Base-by-base conservation (phyloP, 495 filamentous ascomycete species). In the Jackrogersella multiformis region DNA sequence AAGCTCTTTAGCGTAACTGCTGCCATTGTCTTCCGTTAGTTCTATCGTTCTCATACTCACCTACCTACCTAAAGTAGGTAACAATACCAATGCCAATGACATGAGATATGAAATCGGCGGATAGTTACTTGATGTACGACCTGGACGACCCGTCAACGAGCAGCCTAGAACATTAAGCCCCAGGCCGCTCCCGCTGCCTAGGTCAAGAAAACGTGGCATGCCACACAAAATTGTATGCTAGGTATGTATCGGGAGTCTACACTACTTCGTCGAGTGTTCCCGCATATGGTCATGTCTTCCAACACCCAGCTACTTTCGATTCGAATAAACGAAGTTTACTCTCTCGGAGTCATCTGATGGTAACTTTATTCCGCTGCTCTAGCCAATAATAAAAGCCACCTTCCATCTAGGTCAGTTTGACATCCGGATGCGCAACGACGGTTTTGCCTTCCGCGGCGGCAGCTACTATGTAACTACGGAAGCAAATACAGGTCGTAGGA, bases 321-420 rank as follows among this genome's bases (percentile, higher is more conserved):
- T 2, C 15, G 16, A 30, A 18, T 10, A n/a, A n/a, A n/a, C n/a
- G n/a, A n/a, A n/a, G 2, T 49, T 32, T 32, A 9, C 45, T 48
- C 15, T 52, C 49, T 41, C n/a, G 16, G 56, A 21, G 56, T 53
- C 52, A 58, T 42, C 54, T 30, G 42, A 66, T 54, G 46, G 41
- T 24, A 52, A 56, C 24, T 55, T 36, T 57, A 35, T 44, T 49
- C 39, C 64, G 23, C 23, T 35, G 48, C 20, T 56, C 51, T 12
- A 56, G 34, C 62, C 62, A 70, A 58, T 61, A 26, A 39, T 56
- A 35, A 28, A 61, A 41, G 67, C 52, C 58, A 62, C 57, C 53
- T 66, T 63, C 58, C 63, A 66, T 62, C 63, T 66, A 70, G 63
- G 56, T 58, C 52, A 70, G 67, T 57, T 55, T 69, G 28, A 42